Evolutionary conservation across 805 yeast species (phyloP), one percentile per base, ranked within the genome.

Genomic region (Pichia exigua): DNA sequence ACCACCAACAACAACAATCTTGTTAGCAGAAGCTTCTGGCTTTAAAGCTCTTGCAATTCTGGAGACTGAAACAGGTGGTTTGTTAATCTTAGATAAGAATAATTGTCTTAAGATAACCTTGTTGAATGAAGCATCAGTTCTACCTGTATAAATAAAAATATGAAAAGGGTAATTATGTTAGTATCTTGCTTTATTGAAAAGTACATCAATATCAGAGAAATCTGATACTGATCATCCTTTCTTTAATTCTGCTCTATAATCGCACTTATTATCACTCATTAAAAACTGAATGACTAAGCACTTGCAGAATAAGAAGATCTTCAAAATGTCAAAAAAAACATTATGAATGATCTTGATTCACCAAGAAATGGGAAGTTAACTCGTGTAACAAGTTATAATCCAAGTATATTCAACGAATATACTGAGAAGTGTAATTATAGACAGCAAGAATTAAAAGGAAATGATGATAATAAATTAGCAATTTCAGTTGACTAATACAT

Each of bases 111-210:
- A 86, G 79, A 94, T 76, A 68, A 91, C 89, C 84, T 87, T 89
- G 97, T 94, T 94, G 95, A 94, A 94, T 73, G 91, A 84, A 77
- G 96, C 89, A 75, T 91, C 97, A 70, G 98, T 92, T 81, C 99
- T 97, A 82, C 96, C 96, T 79, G 65, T 53, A 57, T 50, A 43
- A 42, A 46, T 47, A 52, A 54, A 49, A 28, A 28, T 18, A 20
- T 27, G 40, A 17, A 32, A 10, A 27, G 26, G 12, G 17, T 27
- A 13, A 44, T 35, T 20, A 28, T 46, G 56, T 55, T 55, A 53
- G 58, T 56, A 53, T 47, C 61, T 59, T 51, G 53, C 53, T 52
- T 48, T 30, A 20, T 22, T 20, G 21, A 47, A 47, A 41, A 18
- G 27, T 43, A 43, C 45, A 43, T 28, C 35, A 32, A 46, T 18